Conservation (phyloP, 73 alveolate genomes). For the Halteria grandinella region DNA sequence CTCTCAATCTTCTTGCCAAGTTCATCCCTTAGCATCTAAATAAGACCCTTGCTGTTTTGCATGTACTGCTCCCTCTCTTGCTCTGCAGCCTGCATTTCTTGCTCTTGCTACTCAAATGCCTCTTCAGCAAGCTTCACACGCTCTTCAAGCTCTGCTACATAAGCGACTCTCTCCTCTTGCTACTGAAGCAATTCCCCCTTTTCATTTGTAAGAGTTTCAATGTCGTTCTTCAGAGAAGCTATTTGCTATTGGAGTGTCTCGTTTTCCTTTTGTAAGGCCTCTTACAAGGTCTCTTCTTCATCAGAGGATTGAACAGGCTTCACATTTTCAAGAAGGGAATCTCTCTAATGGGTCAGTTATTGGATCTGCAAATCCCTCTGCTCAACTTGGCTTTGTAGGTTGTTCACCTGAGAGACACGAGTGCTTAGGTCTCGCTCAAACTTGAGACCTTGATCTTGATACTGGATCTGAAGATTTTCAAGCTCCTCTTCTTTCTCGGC, state of each 20-base stretch:
- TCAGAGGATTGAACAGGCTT: neutral
- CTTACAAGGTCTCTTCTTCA: neutral
- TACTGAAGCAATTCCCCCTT: neutral
- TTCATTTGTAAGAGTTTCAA: neutral
- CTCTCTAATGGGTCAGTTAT: neutral
- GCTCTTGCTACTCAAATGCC: neutral
- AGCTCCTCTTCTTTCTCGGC: neutral
- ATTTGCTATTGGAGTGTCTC: neutral
- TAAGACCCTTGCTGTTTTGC: constrained; percentile 11
- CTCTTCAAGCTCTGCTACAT: neutral
- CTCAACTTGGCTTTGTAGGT: constrained; percentile 7
- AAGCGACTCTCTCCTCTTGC: neutral
- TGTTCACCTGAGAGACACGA: neutral
- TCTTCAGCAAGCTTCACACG: neutral
- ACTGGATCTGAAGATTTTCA: neutral
- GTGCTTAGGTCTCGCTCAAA: neutral
- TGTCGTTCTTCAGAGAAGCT: neutral
- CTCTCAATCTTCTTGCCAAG: constrained; percentile 9
- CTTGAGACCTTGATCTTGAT: neutral
- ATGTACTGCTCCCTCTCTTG: constrained; percentile 12
- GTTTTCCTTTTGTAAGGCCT: constrained; percentile 13
- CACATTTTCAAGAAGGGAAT: neutral
- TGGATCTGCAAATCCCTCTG: neutral
- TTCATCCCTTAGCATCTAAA: constrained; percentile 43
- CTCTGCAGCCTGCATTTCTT: neutral